Base-by-base conservation (phyloP, 345 rosid species). In the Dipteronia sinensis region DNA sequence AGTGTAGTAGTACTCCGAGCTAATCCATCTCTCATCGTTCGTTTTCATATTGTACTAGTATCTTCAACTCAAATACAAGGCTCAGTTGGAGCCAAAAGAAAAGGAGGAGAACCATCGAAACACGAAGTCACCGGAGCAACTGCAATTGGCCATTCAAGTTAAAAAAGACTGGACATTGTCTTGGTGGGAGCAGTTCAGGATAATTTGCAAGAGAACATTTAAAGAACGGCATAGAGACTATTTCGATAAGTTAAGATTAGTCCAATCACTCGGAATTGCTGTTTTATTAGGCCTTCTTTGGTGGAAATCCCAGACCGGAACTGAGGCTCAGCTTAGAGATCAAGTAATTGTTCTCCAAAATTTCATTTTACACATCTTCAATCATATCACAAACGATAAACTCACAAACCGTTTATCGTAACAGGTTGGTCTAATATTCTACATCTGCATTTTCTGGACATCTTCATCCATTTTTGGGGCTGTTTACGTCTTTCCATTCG, bases 161-260 rank as follows among this genome's bases (percentile, higher is more conserved):
- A 91, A 92, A 82, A 96, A 91, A 77, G 94, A 96, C 66, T 94
- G 99, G 97, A 88, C 99, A 38, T 80, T 91, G 86, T 88, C 89
- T 16, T 93, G 98, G 95, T 84, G 88, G 89, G 92, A 91, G 29
- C 99, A 93, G 81, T 91, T 90, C 87, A 71, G 72, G 82, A 88
- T 95, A 71, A 75, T 95, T 53, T 84, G 78, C 42, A 89, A 77
- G 83, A 87, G 97, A 86, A 94, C 97, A 64, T 92, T 83, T 79
- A 90, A 87, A 84, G 97, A 92, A 68, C 82, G 98, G 85, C 80
- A 89, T 42, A 78, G 86, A 69, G 98, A 94, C 74, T 31, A 96
- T 83, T 92, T 92, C 67, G 97, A 96, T 53, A 88, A 81, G 79
- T 86, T 96, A 44, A 92, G 99, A 80, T 82, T 96, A 27, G 80